Conservation (phyloP, 148 eudicot species). For the Spergularia marina region DNA sequence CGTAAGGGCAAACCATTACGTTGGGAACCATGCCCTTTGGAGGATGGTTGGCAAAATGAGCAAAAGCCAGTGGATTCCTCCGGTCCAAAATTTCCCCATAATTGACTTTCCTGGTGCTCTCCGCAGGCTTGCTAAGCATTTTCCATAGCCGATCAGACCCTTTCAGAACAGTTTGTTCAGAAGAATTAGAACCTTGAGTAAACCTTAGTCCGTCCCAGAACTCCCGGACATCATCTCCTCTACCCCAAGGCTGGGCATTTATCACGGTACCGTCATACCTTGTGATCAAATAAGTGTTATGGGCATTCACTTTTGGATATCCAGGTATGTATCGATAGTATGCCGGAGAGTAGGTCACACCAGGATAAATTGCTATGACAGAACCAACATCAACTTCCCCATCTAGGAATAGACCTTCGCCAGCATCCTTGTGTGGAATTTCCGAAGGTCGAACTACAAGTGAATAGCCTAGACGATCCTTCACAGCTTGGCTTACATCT, state of each 20-base stretch:
- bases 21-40: constrained; percentile 60
- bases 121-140: constrained; percentile 77
- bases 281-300: constrained; percentile 78
- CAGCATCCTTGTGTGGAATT: constrained; percentile 86
- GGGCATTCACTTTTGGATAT: constrained; percentile 74
- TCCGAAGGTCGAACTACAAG: constrained; percentile 66
- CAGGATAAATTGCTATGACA: constrained; percentile 88
- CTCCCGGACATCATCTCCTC: constrained; percentile 65
- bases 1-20: constrained; percentile 91
- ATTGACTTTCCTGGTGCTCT: constrained; percentile 31
- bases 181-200: constrained; percentile 21
- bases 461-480: constrained; percentile 73
- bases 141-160: constrained; percentile 86
- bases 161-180: constrained; percentile 26
- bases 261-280: constrained; percentile 89
- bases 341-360: constrained; percentile 85
- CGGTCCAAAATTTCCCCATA: constrained; percentile 67
- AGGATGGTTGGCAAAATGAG: constrained; percentile 90
- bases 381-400: constrained; percentile 87
- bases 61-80: constrained; percentile 80
- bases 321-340: constrained; percentile 88
- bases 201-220: constrained; percentile 55
- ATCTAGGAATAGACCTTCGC: constrained; percentile 74
- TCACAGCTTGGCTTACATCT: constrained; percentile 53
- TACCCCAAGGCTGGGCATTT: constrained; percentile 93